phyloP scores from a whole-genome alignment of 345 rosid species.

The Brassica nigra region DNA sequence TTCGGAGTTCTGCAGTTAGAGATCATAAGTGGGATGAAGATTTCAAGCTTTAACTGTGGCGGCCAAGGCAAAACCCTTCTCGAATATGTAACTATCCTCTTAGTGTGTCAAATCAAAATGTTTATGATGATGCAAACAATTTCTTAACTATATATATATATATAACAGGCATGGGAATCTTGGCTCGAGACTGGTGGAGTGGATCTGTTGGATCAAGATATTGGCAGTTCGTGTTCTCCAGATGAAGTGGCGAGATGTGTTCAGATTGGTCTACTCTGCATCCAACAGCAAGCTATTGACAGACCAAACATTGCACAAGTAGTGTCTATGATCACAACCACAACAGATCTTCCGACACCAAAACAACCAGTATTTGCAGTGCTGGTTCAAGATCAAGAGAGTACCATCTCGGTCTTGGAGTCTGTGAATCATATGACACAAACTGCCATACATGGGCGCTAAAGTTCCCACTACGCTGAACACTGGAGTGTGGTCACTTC shows the following conservation, averaged over 20 bases:
- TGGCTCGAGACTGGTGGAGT: slow-evolving; percentile 16
- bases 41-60: slow-evolving; percentile 28
- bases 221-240: neutral
- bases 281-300: slow-evolving; percentile 26
- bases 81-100: slow-evolving; percentile 10
- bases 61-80: slow-evolving; percentile 21
- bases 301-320: slow-evolving; percentile 30
- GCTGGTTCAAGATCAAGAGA: neutral
- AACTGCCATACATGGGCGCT: slow-evolving; percentile 19
- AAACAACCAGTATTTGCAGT: slow-evolving; percentile 21
- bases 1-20: slow-evolving; percentile 63
- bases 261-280: slow-evolving; percentile 31
- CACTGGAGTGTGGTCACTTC: neutral
- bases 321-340: slow-evolving; percentile 24
- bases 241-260: slow-evolving; percentile 24
- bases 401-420: neutral
- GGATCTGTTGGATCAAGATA: slow-evolving; percentile 22
- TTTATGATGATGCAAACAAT: neutral
- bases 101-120: neutral
- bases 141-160: neutral
- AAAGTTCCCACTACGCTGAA: slow-evolving; percentile 4
- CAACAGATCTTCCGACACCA: slow-evolving; percentile 23
- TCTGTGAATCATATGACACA: slow-evolving; percentile 31
- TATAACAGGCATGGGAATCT: slow-evolving; percentile 26
- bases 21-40: slow-evolving; percentile 53